Conservation (phyloP, 345 rosid species). For the Salix exigua region DNA sequence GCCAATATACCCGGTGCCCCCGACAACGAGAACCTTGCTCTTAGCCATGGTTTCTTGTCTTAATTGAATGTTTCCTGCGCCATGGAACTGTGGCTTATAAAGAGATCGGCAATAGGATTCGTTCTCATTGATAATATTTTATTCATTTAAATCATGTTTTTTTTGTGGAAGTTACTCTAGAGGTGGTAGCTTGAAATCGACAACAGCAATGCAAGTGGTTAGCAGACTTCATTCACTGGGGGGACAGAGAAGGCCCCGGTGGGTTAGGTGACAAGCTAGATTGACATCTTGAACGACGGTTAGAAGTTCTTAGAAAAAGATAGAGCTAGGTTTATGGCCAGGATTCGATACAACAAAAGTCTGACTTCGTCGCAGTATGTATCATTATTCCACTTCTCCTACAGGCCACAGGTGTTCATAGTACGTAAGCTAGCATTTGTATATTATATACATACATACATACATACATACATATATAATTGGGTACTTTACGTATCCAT, state of each 20-base stretch:
- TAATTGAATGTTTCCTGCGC: background rate
- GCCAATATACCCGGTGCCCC: slow-evolving; percentile 61
- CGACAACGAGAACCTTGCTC: slow-evolving; percentile 57
- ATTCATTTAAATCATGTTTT: background rate
- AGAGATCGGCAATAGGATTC: background rate
- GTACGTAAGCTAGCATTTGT: too few relatives aligned
- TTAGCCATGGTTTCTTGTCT: slow-evolving; percentile 19
- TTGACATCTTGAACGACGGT: background rate
- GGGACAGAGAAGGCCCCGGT: background rate
- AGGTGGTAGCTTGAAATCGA: background rate
- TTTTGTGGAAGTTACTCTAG: background rate
- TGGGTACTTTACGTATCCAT: too few relatives aligned
- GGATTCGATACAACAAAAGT: too few relatives aligned
- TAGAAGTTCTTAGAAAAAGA: too few relatives aligned
- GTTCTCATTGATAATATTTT: background rate
- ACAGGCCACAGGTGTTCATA: too few relatives aligned
- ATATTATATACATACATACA: too few relatives aligned
- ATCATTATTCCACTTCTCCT: too few relatives aligned
- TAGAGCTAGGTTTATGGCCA: too few relatives aligned
- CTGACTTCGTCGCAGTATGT: too few relatives aligned
- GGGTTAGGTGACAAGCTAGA: background rate
- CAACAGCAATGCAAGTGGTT: background rate
- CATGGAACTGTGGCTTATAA: background rate
- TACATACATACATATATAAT: too few relatives aligned
- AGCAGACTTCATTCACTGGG: background rate